These are phyloP conservation scores for Phlebopus sp. DNA, from an alignment of 1,284 basidiomycete genomes.

Conservation along the genomic window DNA sequence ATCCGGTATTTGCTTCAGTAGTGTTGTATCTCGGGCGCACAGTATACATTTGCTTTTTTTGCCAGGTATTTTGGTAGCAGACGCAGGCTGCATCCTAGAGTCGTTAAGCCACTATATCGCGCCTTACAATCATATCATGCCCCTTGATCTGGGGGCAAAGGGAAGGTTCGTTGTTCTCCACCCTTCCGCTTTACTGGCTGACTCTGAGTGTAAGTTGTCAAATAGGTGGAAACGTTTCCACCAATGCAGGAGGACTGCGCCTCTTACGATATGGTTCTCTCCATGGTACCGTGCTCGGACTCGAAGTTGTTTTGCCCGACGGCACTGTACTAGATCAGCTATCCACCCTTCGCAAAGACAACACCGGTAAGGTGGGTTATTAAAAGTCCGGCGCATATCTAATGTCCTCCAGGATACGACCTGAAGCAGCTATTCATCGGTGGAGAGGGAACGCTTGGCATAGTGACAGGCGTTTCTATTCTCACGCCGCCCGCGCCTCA, in stretches of 20 bases:
- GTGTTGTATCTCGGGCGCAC: conserved; percentile 11
- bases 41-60: conserved; percentile 1
- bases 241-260: conserved; percentile 95
- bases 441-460: conserved; percentile 92
- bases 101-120: conserved; percentile 84
- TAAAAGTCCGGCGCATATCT: background rate
- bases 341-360: conserved; percentile 90
- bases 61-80: conserved; percentile 69
- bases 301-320: conserved; percentile 95
- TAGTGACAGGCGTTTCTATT: conserved; percentile 95
- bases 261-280: conserved; percentile 94
- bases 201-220: conserved; percentile 69
- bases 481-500: conserved; percentile 89
- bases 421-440: conserved; percentile 99
- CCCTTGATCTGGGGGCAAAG: conserved; percentile 96
- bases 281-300: conserved; percentile 93
- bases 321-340: conserved; percentile 92
- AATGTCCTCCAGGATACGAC: conserved; percentile 82
- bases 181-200: background rate
- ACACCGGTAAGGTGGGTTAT: conserved; percentile 68
- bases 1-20: conserved; percentile 55
- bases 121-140: conserved; percentile 93
- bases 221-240: conserved; percentile 96
- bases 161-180: conserved; percentile 62
- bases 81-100: conserved; percentile 96